Evolutionary conservation across 371 early-diverging fungal species (phyloP), one percentile per base, ranked within the genome.

Genomic region (Mucor plumbeus): DNA sequence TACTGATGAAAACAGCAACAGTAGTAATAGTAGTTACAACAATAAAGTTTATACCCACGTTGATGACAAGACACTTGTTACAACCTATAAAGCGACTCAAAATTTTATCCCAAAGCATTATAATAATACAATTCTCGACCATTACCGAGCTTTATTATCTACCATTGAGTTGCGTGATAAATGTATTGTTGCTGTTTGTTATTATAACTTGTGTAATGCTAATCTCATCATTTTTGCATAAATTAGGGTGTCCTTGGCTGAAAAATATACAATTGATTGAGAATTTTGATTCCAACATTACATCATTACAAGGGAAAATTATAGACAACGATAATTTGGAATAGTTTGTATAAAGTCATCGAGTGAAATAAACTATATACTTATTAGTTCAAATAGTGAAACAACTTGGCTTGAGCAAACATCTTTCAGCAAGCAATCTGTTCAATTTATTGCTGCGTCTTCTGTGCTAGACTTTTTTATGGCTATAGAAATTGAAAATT

Each of bases 211-310:
- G 26, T 43, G 61, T 61, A 9, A 21, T 34, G 36, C 34, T 40
- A 1, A 14, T 26, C 3, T 26, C 26, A 36, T 7, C 33, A 9
- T 26, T 36, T 44, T 39, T 54, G 26, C 48, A 47, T 47, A 47
- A 47, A 26, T 21, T 33, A 71, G 71, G 71, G 71, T 71, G 71
- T 44, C 41, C 55, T 17, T 47, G 63, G 54, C 59, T 71, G 4
- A 63, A 47, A 14, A 39, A 67, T 7, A 50, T 63, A n/a, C 40
- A 41, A 6, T 35, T 53, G 19, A 5, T 43, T 43, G 26, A 50
- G 19, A 53, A 58, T 33, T 44, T 53, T 10, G 36, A 26, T n/a
- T 15, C 63, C 17, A 55, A 53, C 31, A 63, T 38, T 5, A 63
- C 26, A 19, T 38, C 63, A 40, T 53, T 71, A 17, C 63, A 63